phyloP scores from a whole-genome alignment of 176 grass and related monocot genomes.

The Bromus sterilis region DNA sequence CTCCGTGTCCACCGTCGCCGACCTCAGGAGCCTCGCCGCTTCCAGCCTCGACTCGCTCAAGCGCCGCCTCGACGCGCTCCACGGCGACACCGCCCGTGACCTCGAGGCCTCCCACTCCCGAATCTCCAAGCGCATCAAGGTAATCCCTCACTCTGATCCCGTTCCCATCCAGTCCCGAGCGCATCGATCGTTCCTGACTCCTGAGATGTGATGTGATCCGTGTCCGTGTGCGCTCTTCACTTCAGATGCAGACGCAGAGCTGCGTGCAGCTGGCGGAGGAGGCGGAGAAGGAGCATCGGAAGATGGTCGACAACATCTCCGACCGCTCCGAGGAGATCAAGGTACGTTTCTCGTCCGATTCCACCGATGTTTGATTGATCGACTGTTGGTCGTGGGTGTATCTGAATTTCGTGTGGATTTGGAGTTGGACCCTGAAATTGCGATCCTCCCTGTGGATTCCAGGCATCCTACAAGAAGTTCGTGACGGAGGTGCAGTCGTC shows the following conservation, averaged over 20 bases:
- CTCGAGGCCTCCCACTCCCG: conserved; percentile 40
- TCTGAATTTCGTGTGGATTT: not conserved
- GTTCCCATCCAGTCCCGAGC: not conserved
- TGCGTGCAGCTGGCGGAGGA: conserved; percentile 41
- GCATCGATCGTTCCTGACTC: not conserved
- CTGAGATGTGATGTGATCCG: not conserved
- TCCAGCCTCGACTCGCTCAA: conserved; percentile 41
- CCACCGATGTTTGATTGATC: not conserved
- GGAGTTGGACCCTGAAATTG: not conserved
- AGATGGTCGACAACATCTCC: conserved; percentile 29
- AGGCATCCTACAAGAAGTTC: conserved; percentile 53
- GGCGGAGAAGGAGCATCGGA: conserved; percentile 44
- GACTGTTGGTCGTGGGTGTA: not conserved
- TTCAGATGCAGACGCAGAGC: conserved; percentile 54
- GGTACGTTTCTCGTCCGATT: not conserved
- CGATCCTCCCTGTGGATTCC: not conserved
- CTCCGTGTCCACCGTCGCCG: conserved; percentile 16
- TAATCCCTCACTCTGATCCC: not conserved
- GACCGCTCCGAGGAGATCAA: conserved; percentile 28
- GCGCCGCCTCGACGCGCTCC: conserved; percentile 41
- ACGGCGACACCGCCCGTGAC: conserved; percentile 18
- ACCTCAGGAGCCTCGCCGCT: conserved; percentile 34
- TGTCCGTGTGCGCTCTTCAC: not conserved
- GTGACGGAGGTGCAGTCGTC: conserved; percentile 46
- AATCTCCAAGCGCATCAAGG: conserved; percentile 67